A percentile compares a stretch with the other conserved stretches of the same genome.
phyloP scores from a whole-genome alignment of 371 early-diverging fungal species.

The Mortierella sp. region DNA sequence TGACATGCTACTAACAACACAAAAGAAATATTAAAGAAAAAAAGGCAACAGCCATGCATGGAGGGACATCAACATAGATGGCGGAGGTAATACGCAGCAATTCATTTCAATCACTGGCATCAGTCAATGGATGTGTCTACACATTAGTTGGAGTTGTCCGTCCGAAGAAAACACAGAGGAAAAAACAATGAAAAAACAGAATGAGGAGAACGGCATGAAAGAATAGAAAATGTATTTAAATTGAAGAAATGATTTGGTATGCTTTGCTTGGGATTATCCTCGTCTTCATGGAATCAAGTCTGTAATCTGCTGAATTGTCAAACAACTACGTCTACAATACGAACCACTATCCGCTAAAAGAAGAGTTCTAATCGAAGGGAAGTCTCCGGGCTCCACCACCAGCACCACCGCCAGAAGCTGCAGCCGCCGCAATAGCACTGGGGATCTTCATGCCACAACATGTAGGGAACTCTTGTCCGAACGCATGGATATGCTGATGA shows the following conservation, averaged over 20 bases:
- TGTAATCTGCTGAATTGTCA: neutral
- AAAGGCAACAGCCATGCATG: too few relatives aligned
- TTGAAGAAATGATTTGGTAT: neutral
- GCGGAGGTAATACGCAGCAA: too few relatives aligned
- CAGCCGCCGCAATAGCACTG: slow-evolving; percentile 91
- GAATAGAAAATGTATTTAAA: neutral
- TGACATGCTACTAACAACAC: too few relatives aligned
- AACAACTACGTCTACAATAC: neutral
- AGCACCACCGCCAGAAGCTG: slow-evolving; percentile 48
- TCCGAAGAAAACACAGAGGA: too few relatives aligned
- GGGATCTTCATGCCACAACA: slow-evolving; percentile 98
- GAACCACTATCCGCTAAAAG: neutral
- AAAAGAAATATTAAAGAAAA: too few relatives aligned
- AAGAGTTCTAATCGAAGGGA: slow-evolving; percentile 41
- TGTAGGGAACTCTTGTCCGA: slow-evolving; percentile 94
- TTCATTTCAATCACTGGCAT: too few relatives aligned
- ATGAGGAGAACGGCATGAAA: neutral
- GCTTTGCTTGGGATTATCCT: neutral
- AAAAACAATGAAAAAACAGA: too few relatives aligned
- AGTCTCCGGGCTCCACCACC: slow-evolving; percentile 40
- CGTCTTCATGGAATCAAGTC: neutral
- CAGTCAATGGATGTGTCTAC: too few relatives aligned
- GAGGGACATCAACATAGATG: too few relatives aligned
- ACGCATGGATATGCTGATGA: slow-evolving; percentile 85
- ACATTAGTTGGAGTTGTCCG: too few relatives aligned